Conservation (phyloP, 176 grass and related monocot species). For the Triticum dicoccoides region DNA sequence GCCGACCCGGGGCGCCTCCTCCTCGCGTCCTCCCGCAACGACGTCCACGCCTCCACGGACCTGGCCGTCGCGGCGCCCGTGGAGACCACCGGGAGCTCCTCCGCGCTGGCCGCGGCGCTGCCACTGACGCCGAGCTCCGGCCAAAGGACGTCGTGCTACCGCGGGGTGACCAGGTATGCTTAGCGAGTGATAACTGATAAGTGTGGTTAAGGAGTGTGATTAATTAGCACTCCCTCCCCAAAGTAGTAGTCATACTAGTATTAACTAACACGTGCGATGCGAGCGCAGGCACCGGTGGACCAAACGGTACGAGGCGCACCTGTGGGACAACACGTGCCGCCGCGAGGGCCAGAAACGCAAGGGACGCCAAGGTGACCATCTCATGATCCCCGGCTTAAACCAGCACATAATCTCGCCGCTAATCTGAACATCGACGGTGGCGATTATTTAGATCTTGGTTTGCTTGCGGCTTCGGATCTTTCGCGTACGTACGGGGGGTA, state of each 20-base stretch:
- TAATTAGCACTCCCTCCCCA: neutral
- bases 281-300: conserved; percentile 85
- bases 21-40: conserved; percentile 5
- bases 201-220: conserved; percentile 29
- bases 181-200: conserved; percentile 5
- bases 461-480: conserved; percentile 4
- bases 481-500: neutral
- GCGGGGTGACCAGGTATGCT: conserved; percentile 76
- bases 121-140: conserved; percentile 18
- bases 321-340: conserved; percentile 91
- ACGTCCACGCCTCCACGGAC: neutral
- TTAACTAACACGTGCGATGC: neutral
- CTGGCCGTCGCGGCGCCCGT: conserved; percentile 17
- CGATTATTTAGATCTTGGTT: neutral
- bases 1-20: conserved; percentile 8
- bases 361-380: conserved; percentile 70
- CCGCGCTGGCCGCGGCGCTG: neutral
- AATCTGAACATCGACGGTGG: neutral
- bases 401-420: neutral
- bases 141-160: conserved; percentile 65
- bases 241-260: too few species aligned
- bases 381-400: neutral
- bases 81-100: conserved; percentile 12
- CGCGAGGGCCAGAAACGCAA: conserved; percentile 81
- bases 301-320: conserved; percentile 80